Evolutionary conservation across 1,139 yeast genomes (phyloP).

Genomic region (Saccharomyces hybrid): DNA sequence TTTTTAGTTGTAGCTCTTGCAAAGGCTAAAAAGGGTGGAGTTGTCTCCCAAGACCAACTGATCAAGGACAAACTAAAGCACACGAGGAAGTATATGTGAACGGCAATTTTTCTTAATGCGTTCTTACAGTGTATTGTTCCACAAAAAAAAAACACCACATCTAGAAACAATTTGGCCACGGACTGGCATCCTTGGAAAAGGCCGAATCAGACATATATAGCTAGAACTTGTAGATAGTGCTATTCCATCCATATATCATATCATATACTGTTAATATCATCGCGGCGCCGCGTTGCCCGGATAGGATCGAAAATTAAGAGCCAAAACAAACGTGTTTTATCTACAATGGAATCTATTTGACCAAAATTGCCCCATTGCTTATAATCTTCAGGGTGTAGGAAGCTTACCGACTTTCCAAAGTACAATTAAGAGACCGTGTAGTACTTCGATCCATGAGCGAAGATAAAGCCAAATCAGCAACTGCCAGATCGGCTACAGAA

Average conservation of each 20-base stretch:
- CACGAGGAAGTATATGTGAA: conserved; percentile 35
- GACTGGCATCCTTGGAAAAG: not conserved
- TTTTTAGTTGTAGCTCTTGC: conserved; percentile 52
- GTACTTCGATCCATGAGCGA: conserved; percentile 10
- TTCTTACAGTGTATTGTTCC: not conserved
- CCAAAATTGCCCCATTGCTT: not conserved
- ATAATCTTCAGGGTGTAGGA: not conserved
- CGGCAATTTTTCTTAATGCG: not conserved
- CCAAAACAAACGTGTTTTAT: not conserved
- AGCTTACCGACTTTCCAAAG: not conserved
- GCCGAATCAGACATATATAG: not conserved
- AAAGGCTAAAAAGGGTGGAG: conserved; percentile 37
- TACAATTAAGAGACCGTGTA: not conserved
- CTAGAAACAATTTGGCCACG: no score
- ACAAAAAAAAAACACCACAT: not conserved
- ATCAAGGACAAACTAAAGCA: conserved; percentile 40
- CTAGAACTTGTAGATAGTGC: not conserved
- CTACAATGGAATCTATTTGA: not conserved
- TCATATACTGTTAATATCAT: not conserved
- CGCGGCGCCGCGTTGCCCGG: not conserved
- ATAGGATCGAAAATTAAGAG: not conserved
- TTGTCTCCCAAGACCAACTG: conserved; percentile 33
- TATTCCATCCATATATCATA: not conserved
- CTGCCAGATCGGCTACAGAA: conserved; percentile 25
- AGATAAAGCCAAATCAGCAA: conserved; percentile 12